Evolutionary conservation across 345 rosid genomes (phyloP), one percentile per base, ranked within the genome.

Genomic region (Populus deltoides): DNA sequence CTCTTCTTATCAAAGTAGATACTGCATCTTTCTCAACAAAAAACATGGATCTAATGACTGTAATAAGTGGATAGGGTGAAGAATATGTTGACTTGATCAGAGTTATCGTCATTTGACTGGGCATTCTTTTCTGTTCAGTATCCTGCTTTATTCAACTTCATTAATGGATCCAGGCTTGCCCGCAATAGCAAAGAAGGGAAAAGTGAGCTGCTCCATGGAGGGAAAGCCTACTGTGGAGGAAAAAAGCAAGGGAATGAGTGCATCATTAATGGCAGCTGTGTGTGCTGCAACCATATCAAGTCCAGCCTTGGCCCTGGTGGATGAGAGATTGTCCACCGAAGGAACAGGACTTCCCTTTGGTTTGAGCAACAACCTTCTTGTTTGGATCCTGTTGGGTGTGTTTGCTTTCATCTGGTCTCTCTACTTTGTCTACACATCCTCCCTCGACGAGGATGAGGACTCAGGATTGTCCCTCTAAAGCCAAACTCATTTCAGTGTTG

Each of bases 261-360:
- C 87, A 5, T 79, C 93, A 0, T 63, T 88, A 66, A 68, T 89
- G 8, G 85, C 92, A 8, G 92, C 96, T 3, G 89, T 88, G 36
- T 76, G 77, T 1, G 87, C 97, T 0, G 90, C 90, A 10, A 84
- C 87, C 76, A 79, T 86, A 82, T 86, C 90, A 22, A 86, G 85
- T 83, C 94, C 99, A 16, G 98, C 97, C 24, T 74, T 90, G 91
- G 97, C 94, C 5, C 79, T 95, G 82, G 99, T 93, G 66, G 99
- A 95, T 31, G 99, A 95, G 41, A 95, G 99, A 76, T 38, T 95
- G 93, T 76, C 71, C 22, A 95, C 98, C 0, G 98, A 95, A 85
- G 99, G 98, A 76, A 93, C 94, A 3, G 97, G 98, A 22, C 92
- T 93, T n/a, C 97, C 98, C 1, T 91, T 95, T 68, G 97, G 99